Evolutionary conservation across 2,329 filamentous ascomycete genomes (phyloP), one percentile per base, ranked within the genome.

Genomic region (Pseudocercospora cruenta): DNA sequence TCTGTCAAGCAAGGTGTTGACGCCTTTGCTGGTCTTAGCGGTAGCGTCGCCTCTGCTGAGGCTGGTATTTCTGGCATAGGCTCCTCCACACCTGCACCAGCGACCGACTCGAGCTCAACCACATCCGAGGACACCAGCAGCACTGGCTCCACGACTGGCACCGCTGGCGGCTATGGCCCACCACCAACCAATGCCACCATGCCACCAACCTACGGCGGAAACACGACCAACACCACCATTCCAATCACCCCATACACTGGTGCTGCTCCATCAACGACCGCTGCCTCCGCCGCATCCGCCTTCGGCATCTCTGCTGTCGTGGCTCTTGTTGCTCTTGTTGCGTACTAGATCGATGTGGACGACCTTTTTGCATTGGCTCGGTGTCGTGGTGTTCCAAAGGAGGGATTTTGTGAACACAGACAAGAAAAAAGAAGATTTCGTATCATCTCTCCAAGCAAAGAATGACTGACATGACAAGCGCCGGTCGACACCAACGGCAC

Each of bases 181-280:
- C 31, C 55, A 58, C 28, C 55, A 58, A 58, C 24, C 10, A 58
- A 58, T 31, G 33, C 33, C 55, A 58, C 55, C 8, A 43, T 19
- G n/a, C 28, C 55, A 36, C 28, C 54, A 24, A 31, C 54, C 10
- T 33, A 12, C 54, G 54, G 51, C 28, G 53, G 53, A 21, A 58
- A 58, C 55, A 22, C 5, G 55, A 58, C 55, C 55, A 58, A 58
- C 55, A 58, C 55, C n/a, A 36, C 28, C 31, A 36, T 31, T 24
- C 55, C 55, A 43, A 58, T 58, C 31, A 58, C 55, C n/a, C 28
- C 55, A 14, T 58, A 58, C 55, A 58, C 55, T 16, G 55, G 55
- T 58, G 55, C 31, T 19, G 53, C 53, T 33, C n/a, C 53, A 57
- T 28, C 53, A 26, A 19, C 53, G 26, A 31, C 24, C 24, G 55